A percentile compares a stretch with the other conserved stretches of the same genome.
phyloP scores from a whole-genome alignment of 331 rosid genomes.

The Telfairia occidentalis region DNA sequence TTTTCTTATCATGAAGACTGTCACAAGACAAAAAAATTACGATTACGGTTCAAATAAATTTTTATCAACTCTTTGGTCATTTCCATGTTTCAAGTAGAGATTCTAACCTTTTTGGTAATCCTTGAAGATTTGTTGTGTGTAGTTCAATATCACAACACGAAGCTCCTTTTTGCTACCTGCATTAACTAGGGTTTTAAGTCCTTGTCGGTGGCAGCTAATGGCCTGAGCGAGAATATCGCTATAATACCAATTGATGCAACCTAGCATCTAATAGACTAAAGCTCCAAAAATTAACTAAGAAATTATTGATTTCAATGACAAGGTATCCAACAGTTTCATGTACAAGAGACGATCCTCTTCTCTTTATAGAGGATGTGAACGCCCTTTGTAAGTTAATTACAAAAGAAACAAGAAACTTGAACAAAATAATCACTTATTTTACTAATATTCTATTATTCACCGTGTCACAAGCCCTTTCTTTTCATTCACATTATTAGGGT shows the following conservation, averaged over 20 bases:
- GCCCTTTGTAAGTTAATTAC: neutral
- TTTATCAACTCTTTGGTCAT: no score
- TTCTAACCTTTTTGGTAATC: neutral
- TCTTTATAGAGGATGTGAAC: no score
- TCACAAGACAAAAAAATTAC: no score
- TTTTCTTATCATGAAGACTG: no score
- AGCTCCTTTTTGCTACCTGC: neutral
- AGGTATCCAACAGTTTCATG: no score
- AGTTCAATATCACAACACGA: neutral
- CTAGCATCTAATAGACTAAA: no score
- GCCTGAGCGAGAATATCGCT: neutral
- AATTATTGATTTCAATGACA: no score
- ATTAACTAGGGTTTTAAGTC: neutral
- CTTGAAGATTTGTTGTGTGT: neutral
- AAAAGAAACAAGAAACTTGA: neutral
- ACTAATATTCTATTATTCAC: neutral
- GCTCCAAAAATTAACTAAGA: no score
- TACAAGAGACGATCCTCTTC: no score
- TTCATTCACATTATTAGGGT: neutral
- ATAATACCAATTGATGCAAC: neutral
- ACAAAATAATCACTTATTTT: neutral
- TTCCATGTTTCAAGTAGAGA: neutral
- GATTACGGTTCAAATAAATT: no score
- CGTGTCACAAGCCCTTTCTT: neutral
- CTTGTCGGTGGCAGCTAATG: neutral